Evolutionary conservation across 352 stramenopile genomes (phyloP).

Genomic region (Globisporangium lucens): DNA sequence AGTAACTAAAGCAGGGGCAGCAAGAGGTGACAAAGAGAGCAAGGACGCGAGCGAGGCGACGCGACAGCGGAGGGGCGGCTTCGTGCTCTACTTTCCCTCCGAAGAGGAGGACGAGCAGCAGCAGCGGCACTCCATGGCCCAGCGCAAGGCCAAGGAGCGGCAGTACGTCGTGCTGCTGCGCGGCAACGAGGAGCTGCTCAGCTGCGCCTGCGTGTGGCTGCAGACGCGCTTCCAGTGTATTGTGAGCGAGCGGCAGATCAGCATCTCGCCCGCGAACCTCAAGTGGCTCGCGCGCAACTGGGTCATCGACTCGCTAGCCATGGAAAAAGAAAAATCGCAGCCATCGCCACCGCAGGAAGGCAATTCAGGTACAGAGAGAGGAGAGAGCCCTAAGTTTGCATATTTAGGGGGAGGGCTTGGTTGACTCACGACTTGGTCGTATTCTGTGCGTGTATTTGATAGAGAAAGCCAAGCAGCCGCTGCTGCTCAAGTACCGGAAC

Average conservation of each 20-base stretch:
- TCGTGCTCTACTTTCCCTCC: constrained; percentile 66
- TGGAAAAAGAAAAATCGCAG: constrained; percentile 3
- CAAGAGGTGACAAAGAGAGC: neutral
- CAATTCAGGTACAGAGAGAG: constrained; percentile 5
- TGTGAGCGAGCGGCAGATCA: constrained; percentile 43
- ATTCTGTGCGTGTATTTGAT: neutral
- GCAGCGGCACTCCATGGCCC: constrained; percentile 14
- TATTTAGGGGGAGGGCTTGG: neutral
- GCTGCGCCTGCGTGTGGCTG: constrained; percentile 56
- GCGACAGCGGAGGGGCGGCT: constrained; percentile 21
- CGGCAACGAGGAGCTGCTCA: constrained; percentile 52
- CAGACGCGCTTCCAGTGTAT: constrained; percentile 75
- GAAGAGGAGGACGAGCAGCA: constrained; percentile 27
- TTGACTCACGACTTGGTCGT: neutral
- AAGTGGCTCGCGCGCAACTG: constrained; percentile 51
- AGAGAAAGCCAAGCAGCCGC: constrained; percentile 27
- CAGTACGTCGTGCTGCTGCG: constrained; percentile 59
- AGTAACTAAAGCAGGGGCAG: neutral
- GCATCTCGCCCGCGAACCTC: constrained; percentile 47
- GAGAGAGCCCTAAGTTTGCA: neutral
- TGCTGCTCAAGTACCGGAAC: constrained; percentile 50
- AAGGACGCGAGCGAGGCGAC: constrained; percentile 3
- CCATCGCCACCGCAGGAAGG: neutral
- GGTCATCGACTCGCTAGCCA: constrained; percentile 37
- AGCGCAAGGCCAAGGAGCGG: constrained; percentile 37